phyloP scores from a whole-genome alignment of 768 basidiomycete species.

The Macrocybe gigantea region DNA sequence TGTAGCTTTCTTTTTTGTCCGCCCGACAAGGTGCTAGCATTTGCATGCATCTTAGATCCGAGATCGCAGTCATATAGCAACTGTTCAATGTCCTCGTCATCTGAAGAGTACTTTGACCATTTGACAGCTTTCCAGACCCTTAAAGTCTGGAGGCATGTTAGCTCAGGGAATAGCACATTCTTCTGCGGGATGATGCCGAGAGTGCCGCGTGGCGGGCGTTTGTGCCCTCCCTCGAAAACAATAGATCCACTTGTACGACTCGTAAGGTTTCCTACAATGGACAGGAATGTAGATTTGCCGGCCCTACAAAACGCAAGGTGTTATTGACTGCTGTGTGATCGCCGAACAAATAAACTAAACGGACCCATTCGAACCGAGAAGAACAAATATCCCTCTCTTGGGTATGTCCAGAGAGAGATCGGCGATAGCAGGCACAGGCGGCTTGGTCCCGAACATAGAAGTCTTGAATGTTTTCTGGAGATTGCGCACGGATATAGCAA shows the following conservation, averaged over 20 bases:
- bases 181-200: slow-evolving; percentile 80
- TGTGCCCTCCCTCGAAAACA: slow-evolving; percentile 44
- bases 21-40: slow-evolving; percentile 63
- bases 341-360: slow-evolving; percentile 7
- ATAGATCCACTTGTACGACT: slow-evolving; percentile 55
- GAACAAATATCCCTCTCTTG: slow-evolving; percentile 68
- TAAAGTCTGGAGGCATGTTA: slow-evolving; percentile 70
- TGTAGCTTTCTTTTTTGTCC: slow-evolving; percentile 84
- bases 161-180: slow-evolving; percentile 75
- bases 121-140: slow-evolving; percentile 72
- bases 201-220: slow-evolving; percentile 54
- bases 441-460: slow-evolving; percentile 41
- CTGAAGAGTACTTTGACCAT: slow-evolving; percentile 37
- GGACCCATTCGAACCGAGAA: slow-evolving; percentile 69
- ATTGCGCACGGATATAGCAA: slow-evolving; percentile 58
- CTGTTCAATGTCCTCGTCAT: slow-evolving; percentile 55
- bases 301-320: slow-evolving; percentile 37
- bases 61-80: slow-evolving; percentile 70
- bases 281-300: slow-evolving; percentile 71
- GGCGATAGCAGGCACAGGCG: slow-evolving; percentile 52
- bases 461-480: slow-evolving; percentile 54
- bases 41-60: slow-evolving; percentile 59
- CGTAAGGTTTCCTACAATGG: slow-evolving; percentile 58
- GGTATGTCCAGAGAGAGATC: slow-evolving; percentile 69
- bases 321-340: neutral